phyloP scores from a whole-genome alignment of 345 rosid genomes.

The Eutrema heterophyllum region DNA sequence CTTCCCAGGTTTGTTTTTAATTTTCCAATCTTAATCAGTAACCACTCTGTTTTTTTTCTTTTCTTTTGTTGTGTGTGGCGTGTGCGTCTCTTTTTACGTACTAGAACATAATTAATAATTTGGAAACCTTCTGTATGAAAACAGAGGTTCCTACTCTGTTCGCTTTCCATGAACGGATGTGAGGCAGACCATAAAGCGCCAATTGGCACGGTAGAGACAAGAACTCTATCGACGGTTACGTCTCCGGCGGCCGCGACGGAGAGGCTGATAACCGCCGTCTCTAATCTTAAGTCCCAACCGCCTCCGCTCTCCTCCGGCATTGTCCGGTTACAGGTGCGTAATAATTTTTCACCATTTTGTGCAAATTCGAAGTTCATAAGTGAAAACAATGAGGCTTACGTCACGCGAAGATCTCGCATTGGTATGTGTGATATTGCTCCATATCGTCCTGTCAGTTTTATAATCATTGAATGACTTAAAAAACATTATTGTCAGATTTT shows the following conservation, averaged over 20 bases:
- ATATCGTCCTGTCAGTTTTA: background rate
- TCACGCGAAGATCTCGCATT: conserved; percentile 42
- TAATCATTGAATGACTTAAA: background rate
- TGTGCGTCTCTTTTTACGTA: background rate
- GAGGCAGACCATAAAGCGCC: conserved; percentile 40
- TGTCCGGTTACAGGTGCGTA: conserved; percentile 63
- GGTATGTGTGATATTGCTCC: background rate
- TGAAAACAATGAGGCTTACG: conserved; percentile 15
- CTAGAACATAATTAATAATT: background rate
- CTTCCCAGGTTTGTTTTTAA: conserved; percentile 26
- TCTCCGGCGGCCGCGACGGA: conserved; percentile 54
- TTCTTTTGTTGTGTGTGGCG: background rate
- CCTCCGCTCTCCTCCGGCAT: conserved; percentile 62
- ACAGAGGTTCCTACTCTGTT: conserved; percentile 38
- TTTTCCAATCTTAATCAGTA: background rate
- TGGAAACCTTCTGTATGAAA: background rate
- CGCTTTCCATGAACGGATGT: conserved; percentile 73
- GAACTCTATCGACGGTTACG: conserved; percentile 43
- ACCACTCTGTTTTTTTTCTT: background rate
- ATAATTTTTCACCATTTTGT: background rate
- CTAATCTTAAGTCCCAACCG: conserved; percentile 41
- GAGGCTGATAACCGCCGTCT: conserved; percentile 43
- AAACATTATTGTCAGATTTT: background rate
- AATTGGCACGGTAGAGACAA: conserved; percentile 47
- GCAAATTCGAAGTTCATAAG: conserved; percentile 7